Evolutionary conservation across 768 basidiomycete genomes (phyloP).

Genomic region (Daedaleopsis nitida): DNA sequence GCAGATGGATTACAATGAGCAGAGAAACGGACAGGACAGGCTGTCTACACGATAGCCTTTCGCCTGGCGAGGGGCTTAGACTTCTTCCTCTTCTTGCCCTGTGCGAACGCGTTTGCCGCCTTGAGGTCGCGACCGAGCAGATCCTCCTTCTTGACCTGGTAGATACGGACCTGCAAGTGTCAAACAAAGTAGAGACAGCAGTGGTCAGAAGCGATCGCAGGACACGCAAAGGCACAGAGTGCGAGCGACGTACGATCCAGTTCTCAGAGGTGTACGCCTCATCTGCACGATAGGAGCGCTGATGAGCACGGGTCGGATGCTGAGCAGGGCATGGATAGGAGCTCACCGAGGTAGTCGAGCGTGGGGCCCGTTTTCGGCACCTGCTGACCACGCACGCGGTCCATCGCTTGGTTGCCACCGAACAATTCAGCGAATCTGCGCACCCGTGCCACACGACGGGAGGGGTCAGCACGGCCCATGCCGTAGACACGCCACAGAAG

Average conservation of each 20-base stretch:
- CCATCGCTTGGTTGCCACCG: constrained; percentile 70
- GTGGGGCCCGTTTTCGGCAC: constrained; percentile 78
- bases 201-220: background rate
- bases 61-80: constrained; percentile 68
- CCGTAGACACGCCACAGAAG: background rate
- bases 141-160: constrained; percentile 94
- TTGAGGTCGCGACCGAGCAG: constrained; percentile 87
- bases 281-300: constrained; percentile 46
- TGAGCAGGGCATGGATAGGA: background rate
- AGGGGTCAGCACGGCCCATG: background rate
- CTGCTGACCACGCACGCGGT: constrained; percentile 88
- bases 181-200: background rate
- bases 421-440: constrained; percentile 84
- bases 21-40: background rate
- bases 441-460: constrained; percentile 6
- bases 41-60: constrained; percentile 42
- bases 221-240: constrained; percentile 1
- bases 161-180: constrained; percentile 75
- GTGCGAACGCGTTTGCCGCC: constrained; percentile 79
- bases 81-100: constrained; percentile 89
- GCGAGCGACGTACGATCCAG: constrained; percentile 79
- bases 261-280: constrained; percentile 99
- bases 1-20: background rate
- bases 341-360: constrained; percentile 81
- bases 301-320: background rate